Evolutionary conservation across 2,329 filamentous ascomycete genomes (phyloP).

Genomic region (Aspergillus terreus): DNA sequence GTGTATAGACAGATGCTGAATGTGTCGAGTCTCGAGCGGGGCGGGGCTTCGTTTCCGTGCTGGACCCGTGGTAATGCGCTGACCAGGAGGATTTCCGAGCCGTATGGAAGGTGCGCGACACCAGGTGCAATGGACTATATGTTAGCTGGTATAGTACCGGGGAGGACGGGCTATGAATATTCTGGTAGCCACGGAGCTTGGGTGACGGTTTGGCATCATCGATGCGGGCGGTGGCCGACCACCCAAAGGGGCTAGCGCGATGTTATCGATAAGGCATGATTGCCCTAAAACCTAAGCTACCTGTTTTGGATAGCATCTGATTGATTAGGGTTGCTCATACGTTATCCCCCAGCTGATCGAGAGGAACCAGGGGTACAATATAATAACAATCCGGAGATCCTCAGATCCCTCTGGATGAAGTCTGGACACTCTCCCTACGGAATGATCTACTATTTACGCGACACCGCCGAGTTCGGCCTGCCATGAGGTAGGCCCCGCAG

Average conservation of each 20-base stretch:
- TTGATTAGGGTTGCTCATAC: neutral
- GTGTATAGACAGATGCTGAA: neutral
- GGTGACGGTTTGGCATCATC: conserved; percentile 2
- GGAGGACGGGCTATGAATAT: neutral
- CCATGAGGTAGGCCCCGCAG: conserved; percentile 1
- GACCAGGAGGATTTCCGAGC: too few relatives aligned
- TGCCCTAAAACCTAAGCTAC: conserved; percentile 5
- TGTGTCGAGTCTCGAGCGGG: neutral
- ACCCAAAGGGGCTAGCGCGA: conserved; percentile 9
- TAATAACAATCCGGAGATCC: too few relatives aligned
- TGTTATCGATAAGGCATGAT: conserved; percentile 21
- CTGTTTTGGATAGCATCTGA: neutral
- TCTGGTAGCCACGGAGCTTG: neutral
- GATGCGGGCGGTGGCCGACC: conserved; percentile 8
- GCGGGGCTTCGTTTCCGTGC: too few relatives aligned
- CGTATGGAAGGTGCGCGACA: too few relatives aligned
- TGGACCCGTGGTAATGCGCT: too few relatives aligned
- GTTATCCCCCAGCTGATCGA: too few relatives aligned
- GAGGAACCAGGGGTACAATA: too few relatives aligned
- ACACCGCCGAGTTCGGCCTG: neutral
- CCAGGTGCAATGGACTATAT: neutral
- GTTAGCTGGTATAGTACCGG: neutral
- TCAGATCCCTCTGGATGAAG: too few relatives aligned
- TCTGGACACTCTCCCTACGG: too few relatives aligned
- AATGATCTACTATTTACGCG: too few relatives aligned